These are phyloP conservation scores for Decorospora gaudefroyi DNA, from an alignment of 2,329 filamentous ascomycete genomes.

Conservation along the genomic window DNA sequence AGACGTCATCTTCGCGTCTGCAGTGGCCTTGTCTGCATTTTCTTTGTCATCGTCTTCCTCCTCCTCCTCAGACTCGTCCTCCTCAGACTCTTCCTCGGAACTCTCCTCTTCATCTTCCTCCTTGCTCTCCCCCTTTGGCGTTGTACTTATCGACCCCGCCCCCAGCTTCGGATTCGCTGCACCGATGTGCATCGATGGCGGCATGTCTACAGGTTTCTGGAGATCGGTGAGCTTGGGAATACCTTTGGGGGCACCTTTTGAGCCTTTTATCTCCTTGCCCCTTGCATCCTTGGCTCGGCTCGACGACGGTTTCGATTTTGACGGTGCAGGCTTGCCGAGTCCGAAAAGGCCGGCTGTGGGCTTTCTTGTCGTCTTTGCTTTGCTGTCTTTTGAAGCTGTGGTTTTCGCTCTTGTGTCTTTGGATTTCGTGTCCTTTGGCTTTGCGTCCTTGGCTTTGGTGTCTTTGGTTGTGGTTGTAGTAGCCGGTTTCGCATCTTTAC, in stretches of 20 bases:
- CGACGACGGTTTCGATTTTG: constrained; percentile 9
- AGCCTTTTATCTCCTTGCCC: constrained; percentile 1
- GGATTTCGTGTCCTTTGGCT: constrained; percentile 1
- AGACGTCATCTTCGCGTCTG: neutral
- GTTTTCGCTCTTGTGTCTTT: neutral
- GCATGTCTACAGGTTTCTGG: constrained; percentile 30
- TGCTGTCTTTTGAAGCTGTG: constrained; percentile 1
- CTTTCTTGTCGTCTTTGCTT: constrained; percentile 9
- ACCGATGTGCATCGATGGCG: constrained; percentile 32
- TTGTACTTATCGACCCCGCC: constrained; percentile 26
- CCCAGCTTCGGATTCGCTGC: constrained; percentile 32
- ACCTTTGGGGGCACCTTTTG: neutral
- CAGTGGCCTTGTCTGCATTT: neutral
- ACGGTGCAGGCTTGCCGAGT: constrained; percentile 5
- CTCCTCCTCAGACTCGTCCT: constrained; percentile 13
- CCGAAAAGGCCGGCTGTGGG: constrained; percentile 12
- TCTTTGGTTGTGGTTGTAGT: neutral
- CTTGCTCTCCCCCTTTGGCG: constrained; percentile 13
- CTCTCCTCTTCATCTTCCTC: constrained; percentile 11
- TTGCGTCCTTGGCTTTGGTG: constrained; percentile 1
- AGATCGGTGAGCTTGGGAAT: constrained; percentile 24
- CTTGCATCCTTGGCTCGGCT: constrained; percentile 5
- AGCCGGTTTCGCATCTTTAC: constrained; percentile 1
- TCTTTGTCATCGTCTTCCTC: constrained; percentile 1
- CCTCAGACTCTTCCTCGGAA: constrained; percentile 12